Evolutionary conservation across 306 rosid genomes (phyloP).

Genomic region (Trichosanthes cucumerina): DNA sequence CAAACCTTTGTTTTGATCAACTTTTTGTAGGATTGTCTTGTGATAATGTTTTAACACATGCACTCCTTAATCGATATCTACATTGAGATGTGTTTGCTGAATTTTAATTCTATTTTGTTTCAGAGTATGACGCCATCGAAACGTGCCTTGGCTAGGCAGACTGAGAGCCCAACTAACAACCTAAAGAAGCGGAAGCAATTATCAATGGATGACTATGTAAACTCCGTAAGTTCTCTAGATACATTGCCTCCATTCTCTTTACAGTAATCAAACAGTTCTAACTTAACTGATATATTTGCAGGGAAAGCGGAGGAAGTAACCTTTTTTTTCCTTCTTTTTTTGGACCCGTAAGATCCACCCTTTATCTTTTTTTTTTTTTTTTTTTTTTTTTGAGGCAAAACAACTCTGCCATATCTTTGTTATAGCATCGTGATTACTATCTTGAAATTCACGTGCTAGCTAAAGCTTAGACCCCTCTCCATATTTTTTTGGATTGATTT

Average conservation of each 20-base stretch:
- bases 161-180: slow-evolving; percentile 51
- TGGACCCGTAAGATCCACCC: not conserved
- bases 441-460: not conserved
- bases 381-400: not conserved
- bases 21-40: not conserved
- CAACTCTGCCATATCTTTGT: not conserved
- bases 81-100: not conserved
- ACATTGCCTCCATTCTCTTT: not conserved
- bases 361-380: not conserved
- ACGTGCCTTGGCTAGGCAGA: slow-evolving; percentile 61
- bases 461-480: not conserved
- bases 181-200: slow-evolving; percentile 76
- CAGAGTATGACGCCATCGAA: slow-evolving; percentile 88
- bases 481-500: not conserved
- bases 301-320: slow-evolving; percentile 81
- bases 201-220: slow-evolving; percentile 66
- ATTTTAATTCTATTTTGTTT: slow-evolving; percentile 9
- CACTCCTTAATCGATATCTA: not conserved
- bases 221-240: slow-evolving; percentile 37
- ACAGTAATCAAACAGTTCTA: slow-evolving; percentile 13
- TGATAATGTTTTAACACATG: not conserved
- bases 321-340: not conserved
- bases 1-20: not conserved
- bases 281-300: slow-evolving; percentile 18
- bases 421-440: not conserved